Evolutionary conservation across 805 yeast genomes (phyloP).

Genomic region (Kluyveromyces aestuarii): DNA sequence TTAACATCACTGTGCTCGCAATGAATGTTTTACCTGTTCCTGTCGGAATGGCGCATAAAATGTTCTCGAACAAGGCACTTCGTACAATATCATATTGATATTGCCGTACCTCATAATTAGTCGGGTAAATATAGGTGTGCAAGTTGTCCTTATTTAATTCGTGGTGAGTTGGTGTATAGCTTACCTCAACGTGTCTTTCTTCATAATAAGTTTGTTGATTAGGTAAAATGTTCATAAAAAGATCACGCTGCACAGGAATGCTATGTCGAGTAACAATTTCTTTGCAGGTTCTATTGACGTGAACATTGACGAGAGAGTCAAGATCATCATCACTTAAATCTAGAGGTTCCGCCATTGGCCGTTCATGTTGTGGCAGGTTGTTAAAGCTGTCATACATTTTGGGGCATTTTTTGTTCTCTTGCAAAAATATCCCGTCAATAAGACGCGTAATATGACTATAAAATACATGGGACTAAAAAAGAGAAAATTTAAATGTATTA

Average conservation of each 20-base stretch:
- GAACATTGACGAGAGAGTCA: constrained; percentile 24
- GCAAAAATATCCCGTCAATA: no score
- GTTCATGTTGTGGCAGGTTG: neutral
- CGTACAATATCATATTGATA: constrained; percentile 79
- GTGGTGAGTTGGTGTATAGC: constrained; percentile 43
- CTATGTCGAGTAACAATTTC: constrained; percentile 25
- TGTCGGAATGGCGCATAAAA: constrained; percentile 88
- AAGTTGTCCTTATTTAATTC: constrained; percentile 33
- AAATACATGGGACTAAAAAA: neutral
- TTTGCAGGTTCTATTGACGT: constrained; percentile 25
- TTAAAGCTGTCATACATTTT: neutral
- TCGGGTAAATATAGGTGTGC: constrained; percentile 64
- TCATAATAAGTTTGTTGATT: constrained; percentile 28
- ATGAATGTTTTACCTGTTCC: constrained; percentile 96
- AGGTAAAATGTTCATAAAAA: constrained; percentile 25
- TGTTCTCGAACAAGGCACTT: constrained; percentile 61
- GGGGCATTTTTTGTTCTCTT: neutral
- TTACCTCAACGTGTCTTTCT: constrained; percentile 29
- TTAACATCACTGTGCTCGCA: constrained; percentile 89
- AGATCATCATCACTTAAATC: constrained; percentile 22
- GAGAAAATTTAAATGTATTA: neutral
- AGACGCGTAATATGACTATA: neutral
- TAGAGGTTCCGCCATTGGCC: neutral
- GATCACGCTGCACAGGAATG: constrained; percentile 29
- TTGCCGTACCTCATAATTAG: constrained; percentile 74